These are phyloP conservation scores for Penicillium sp. DNA, from an alignment of 2,329 filamentous ascomycete species.

Conservation along the genomic window DNA sequence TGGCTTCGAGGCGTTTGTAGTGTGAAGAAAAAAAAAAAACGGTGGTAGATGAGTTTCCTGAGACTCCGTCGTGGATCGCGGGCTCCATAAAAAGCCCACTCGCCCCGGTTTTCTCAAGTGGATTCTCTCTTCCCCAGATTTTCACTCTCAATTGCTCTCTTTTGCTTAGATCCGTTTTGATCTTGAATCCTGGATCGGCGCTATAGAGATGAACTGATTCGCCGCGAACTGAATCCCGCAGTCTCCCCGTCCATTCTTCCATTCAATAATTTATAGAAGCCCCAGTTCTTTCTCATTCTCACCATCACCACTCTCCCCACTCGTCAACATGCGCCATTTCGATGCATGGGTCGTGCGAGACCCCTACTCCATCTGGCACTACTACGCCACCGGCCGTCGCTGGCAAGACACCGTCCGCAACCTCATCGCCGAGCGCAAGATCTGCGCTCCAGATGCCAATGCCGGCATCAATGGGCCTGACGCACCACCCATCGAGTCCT, in stretches of 20 bases:
- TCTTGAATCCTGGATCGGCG: neutral
- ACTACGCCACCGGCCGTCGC: conserved; percentile 35
- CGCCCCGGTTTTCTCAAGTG: conserved; percentile 10
- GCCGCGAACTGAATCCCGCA: neutral
- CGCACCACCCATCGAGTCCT: conserved; percentile 17
- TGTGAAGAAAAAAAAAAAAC: too few relatives aligned
- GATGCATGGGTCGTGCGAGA: conserved; percentile 40
- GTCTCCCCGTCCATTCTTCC: too few relatives aligned
- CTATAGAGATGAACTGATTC: conserved; percentile 3
- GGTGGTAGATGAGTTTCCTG: too few relatives aligned
- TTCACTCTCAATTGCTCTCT: neutral
- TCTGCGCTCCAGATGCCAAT: conserved; percentile 29
- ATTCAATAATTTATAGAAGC: too few relatives aligned
- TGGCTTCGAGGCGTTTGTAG: too few relatives aligned
- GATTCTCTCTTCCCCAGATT: conserved; percentile 14
- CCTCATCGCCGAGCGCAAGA: conserved; percentile 37
- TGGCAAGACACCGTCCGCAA: conserved; percentile 38
- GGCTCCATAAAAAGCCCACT: conserved; percentile 6
- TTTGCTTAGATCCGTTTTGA: too few relatives aligned
- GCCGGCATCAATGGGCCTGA: conserved; percentile 1
- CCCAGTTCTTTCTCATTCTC: neutral
- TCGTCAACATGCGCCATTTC: conserved; percentile 36
- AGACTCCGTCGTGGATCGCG: neutral
- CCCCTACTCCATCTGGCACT: conserved; percentile 41
- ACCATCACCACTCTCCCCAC: neutral